A percentile compares a stretch with the other conserved stretches of the same genome.
These are phyloP conservation scores for Kwoniella sp. DNA, from an alignment of 768 basidiomycete species.

Conservation along the genomic window DNA sequence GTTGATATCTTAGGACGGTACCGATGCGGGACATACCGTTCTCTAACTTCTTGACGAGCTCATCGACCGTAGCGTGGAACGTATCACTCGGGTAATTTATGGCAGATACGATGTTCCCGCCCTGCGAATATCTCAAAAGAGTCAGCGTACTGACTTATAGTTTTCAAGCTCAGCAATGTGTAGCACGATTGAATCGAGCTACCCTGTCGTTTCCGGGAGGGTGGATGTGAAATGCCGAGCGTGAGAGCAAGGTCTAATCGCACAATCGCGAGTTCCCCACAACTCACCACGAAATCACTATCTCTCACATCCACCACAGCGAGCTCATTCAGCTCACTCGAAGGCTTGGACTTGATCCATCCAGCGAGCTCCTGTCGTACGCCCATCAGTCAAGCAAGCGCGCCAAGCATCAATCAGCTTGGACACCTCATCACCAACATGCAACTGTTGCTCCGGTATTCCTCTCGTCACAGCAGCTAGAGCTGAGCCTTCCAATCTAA, in stretches of 20 bases:
- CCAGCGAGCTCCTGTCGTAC: constrained; percentile 46
- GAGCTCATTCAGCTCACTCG: constrained; percentile 27
- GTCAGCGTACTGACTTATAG: background rate
- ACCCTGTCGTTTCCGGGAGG: too few species aligned
- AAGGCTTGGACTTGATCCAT: constrained; percentile 44
- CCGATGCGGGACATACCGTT: constrained; percentile 39
- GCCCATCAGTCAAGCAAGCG: background rate
- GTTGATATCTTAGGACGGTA: too few species aligned
- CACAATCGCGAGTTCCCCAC: too few species aligned
- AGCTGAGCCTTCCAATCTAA: too few species aligned
- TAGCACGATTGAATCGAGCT: too few species aligned
- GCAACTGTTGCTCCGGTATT: too few species aligned
- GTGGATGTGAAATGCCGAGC: too few species aligned
- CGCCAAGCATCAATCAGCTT: background rate
- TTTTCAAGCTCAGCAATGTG: background rate
- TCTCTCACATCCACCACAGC: constrained; percentile 54
- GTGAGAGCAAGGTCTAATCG: too few species aligned
- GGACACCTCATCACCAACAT: too few species aligned
- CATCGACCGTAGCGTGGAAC: constrained; percentile 48
- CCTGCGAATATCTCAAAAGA: too few species aligned
- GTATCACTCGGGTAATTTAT: constrained; percentile 49
- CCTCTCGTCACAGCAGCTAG: too few species aligned
- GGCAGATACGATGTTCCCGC: constrained; percentile 53
- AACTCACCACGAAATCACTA: constrained; percentile 50
- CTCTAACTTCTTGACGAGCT: constrained; percentile 46